Evolutionary conservation across 78 protist species (phyloP).

Genomic region (slime mould (Dictyostelium discoideum)): DNA sequence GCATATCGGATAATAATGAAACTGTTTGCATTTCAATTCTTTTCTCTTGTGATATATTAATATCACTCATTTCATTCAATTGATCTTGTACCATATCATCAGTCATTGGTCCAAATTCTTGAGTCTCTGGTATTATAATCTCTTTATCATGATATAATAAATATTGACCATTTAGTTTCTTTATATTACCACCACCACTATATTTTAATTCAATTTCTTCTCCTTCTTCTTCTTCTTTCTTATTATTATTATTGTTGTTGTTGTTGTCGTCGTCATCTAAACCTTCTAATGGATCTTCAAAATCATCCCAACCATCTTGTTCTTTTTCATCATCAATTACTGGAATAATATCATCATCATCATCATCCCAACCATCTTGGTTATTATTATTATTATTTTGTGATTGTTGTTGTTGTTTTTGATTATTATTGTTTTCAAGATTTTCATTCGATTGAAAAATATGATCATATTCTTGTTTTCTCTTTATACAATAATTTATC

Average conservation of each 20-base stretch:
- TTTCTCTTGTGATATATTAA: constrained; percentile 6
- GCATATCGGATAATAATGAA: constrained; percentile 66
- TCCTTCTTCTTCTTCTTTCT: not conserved
- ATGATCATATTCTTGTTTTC: constrained; percentile 19
- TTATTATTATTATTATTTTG: not conserved
- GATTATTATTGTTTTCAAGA: not conserved
- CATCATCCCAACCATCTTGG: constrained; percentile 25
- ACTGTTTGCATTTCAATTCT: constrained; percentile 55
- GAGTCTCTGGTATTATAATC: constrained; percentile 53
- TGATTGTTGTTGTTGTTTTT: not conserved
- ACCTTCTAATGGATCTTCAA: constrained; percentile 1
- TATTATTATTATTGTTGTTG: not conserved
- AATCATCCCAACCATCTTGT: constrained; percentile 49
- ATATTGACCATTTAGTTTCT: constrained; percentile 38
- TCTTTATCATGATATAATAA: constrained; percentile 58
- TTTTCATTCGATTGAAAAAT: not conserved
- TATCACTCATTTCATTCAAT: constrained; percentile 24
- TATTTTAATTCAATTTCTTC: not conserved
- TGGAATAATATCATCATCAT: constrained; percentile 6
- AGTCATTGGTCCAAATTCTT: constrained; percentile 78
- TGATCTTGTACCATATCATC: constrained; percentile 68
- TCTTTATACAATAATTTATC: constrained; percentile 67
- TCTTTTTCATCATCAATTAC: not conserved
- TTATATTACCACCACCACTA: not conserved
- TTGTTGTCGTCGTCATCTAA: not conserved